Percentiles rank a stretch among this genome's conserved stretches.
These are phyloP conservation scores for Trichoderma parareesei DNA, from an alignment of 495 filamentous ascomycete genomes.

Conservation along the genomic window DNA sequence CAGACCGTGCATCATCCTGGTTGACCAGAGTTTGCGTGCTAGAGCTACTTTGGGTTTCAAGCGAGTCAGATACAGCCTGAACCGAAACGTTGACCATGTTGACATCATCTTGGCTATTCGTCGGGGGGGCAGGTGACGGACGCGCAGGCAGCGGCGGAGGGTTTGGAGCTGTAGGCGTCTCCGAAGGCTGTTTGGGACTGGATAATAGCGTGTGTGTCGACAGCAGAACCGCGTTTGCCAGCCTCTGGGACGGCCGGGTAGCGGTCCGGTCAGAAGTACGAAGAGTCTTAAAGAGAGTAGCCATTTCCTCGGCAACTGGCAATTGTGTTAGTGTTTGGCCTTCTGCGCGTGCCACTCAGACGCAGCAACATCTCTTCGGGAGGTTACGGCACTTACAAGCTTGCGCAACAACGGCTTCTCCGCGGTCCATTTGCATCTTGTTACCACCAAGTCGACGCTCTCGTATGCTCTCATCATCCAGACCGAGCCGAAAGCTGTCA, in stretches of 20 bases:
- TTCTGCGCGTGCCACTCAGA: too few relatives aligned
- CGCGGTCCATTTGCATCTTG: conserved; percentile 26
- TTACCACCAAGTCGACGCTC: conserved; percentile 55
- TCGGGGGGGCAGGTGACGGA: conserved; percentile 20
- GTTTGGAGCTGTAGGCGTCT: conserved; percentile 16
- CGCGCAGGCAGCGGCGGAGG: conserved; percentile 27
- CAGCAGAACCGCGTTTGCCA: conserved; percentile 66
- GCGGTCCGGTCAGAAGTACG: conserved; percentile 45
- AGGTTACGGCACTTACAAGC: conserved; percentile 47
- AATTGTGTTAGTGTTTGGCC: neutral
- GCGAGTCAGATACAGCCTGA: conserved; percentile 18
- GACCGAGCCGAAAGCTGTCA: conserved; percentile 53
- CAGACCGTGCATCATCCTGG: conserved; percentile 22
- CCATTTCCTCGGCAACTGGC: conserved; percentile 39
- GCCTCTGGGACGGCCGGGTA: conserved; percentile 63
- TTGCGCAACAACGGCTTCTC: conserved; percentile 34
- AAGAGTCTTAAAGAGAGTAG: conserved; percentile 63
- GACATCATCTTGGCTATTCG: conserved; percentile 10
- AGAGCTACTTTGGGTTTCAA: conserved; percentile 3
- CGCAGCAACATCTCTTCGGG: too few relatives aligned
- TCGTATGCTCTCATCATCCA: conserved; percentile 49
- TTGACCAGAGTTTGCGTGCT: conserved; percentile 37
- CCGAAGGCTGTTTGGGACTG: conserved; percentile 23
- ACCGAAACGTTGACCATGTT: conserved; percentile 19
- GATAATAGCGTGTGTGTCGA: conserved; percentile 23